These are phyloP conservation scores for Ceriops tagal DNA, from an alignment of 345 rosid genomes.

Conservation along the genomic window DNA sequence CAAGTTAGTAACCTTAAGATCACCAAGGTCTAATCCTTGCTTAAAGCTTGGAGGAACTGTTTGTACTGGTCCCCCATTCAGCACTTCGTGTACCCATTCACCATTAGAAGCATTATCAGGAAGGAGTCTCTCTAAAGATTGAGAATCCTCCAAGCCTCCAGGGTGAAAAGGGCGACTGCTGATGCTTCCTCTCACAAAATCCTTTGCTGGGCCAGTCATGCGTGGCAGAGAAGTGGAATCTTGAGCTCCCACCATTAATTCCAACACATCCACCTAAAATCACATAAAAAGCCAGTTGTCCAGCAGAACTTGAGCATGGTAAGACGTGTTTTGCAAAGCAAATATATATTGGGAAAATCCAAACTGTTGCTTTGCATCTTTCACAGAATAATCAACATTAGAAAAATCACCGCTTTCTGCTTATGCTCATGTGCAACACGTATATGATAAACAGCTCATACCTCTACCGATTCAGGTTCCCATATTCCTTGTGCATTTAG, in stretches of 20 bases:
- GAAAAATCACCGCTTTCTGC: not conserved
- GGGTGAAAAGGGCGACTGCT: conserved; percentile 91
- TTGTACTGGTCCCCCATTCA: conserved; percentile 70
- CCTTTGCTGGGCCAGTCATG: conserved; percentile 60
- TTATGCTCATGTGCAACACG: not conserved
- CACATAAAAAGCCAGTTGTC: conserved; percentile 15
- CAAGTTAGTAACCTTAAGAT: conserved; percentile 55
- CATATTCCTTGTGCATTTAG: conserved; percentile 35
- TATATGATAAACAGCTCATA: conserved; percentile 20
- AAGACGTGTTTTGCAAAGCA: conserved; percentile 6
- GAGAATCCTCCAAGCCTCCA: conserved; percentile 82
- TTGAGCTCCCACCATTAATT: conserved; percentile 60
- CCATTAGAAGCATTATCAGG: conserved; percentile 77
- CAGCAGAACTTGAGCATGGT: conserved; percentile 22
- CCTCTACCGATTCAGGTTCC: conserved; percentile 64
- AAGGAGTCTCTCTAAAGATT: conserved; percentile 50
- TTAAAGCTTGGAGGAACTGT: conserved; percentile 72
- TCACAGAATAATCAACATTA: not conserved
- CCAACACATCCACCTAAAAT: conserved; percentile 81
- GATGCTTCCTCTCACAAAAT: conserved; percentile 83
- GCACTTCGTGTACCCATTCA: conserved; percentile 72
- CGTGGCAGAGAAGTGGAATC: conserved; percentile 62
- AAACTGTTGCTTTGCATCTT: not conserved
- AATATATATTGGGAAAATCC: not conserved
- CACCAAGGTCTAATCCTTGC: conserved; percentile 77